These are phyloP conservation scores for Acacia acuminata DNA, from an alignment of 306 rosid genomes.

Conservation along the genomic window DNA sequence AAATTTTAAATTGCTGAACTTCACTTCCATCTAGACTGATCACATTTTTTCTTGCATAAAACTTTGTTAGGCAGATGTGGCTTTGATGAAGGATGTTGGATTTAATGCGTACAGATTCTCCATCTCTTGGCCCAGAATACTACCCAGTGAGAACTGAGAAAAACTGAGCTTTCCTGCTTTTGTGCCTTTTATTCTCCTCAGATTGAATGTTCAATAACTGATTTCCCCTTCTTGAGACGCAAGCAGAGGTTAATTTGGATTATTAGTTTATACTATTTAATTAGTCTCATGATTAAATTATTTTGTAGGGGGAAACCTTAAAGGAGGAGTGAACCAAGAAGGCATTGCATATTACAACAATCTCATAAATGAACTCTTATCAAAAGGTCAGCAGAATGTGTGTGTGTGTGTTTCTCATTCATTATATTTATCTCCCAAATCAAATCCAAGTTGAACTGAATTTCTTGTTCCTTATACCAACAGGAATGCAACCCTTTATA, in stretches of 20 bases:
- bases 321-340: slow-evolving; percentile 38
- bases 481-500: slow-evolving; percentile 60
- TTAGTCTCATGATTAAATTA: not conserved
- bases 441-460: not conserved
- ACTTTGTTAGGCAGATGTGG: slow-evolving; percentile 50
- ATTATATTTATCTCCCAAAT: not conserved
- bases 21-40: slow-evolving; percentile 22
- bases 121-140: slow-evolving; percentile 65
- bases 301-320: slow-evolving; percentile 36
- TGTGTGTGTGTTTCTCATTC: not conserved
- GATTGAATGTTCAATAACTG: not conserved
- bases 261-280: not conserved
- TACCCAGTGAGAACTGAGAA: slow-evolving; percentile 65
- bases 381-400: slow-evolving; percentile 37
- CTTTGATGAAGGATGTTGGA: slow-evolving; percentile 59
- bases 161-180: slow-evolving; percentile 1
- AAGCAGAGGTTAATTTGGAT: not conserved
- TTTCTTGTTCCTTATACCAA: not conserved
- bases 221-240: not conserved
- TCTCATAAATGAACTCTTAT: slow-evolving; percentile 41
- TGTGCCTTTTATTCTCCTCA: slow-evolving; percentile 6
- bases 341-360: slow-evolving; percentile 46
- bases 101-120: slow-evolving; percentile 62
- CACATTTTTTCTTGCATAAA: not conserved
- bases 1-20: not conserved